Base-by-base conservation (phyloP, 108 stramenopile species). In the Chaetoceros muelleri region DNA sequence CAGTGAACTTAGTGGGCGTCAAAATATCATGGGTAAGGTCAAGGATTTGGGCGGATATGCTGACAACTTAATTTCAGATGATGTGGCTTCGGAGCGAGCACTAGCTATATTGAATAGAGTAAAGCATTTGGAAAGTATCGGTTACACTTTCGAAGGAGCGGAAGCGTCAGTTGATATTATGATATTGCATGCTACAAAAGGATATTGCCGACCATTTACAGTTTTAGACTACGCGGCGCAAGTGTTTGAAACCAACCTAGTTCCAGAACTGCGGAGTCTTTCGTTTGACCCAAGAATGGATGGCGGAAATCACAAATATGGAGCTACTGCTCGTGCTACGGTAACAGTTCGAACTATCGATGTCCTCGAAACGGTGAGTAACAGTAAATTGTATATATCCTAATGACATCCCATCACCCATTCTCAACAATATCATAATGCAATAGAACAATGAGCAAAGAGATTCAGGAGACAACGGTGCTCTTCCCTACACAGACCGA, bases 61-160 rank as follows among this genome's bases (percentile, higher is more conserved):
- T 25, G 76, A 74, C 18, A 58, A 45, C 27, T 55, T 60, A 25
- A 57, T 28, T 13, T 62, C 68, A 20, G 64, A 70, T 10, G 44
- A 57, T 20, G 57, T 61, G 26, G 61, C 79, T 58, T 82, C 75
- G 27, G 79, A 84, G 27, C 65, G 90, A 8, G 84, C 88, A 1
- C 24, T 79, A 47, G 84, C 89, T 53, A 90, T 94, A 65, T 62
- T 96, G 57, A 75, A 85, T 48, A 71, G 93, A 40, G 89, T 94
- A 21, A 94, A 94, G 57, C 55, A 65, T 51, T 65, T 95, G 52
- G 95, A 96, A 60, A 79, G 75, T 53, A 67, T 81, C 55, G 95
- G 95, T 0, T 96, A 93, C 63, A 90, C 87, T 0, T 96, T 95
- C 64, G 95, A 96, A 66, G 95, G 95, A 7, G 93, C 93, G 19